Evolutionary conservation across 805 yeast species (phyloP), one percentile per base, ranked within the genome.

Genomic region (Hanseniaspora pseudoguilliermondii): DNA sequence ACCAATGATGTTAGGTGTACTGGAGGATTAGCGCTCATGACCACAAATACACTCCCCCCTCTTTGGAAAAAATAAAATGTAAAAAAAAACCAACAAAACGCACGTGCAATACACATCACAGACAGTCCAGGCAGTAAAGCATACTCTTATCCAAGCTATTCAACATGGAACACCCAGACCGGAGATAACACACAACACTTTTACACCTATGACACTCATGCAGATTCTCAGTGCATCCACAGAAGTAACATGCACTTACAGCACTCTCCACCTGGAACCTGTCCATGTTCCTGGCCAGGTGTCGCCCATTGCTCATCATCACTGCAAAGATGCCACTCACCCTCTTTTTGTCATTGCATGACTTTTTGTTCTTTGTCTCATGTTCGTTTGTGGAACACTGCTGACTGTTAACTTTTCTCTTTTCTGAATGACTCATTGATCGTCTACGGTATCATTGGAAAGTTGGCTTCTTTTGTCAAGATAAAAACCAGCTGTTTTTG

Each of bases 91-190:
- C n/a, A n/a, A n/a, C n/a, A n/a, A n/a, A n/a, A n/a, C n/a, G 25
- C 29, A 27, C 29, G 29, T 27, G 29, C 7, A n/a, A n/a, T n/a
- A n/a, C n/a, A n/a, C n/a, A n/a, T 25, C n/a, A 39, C n/a, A 53
- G 5, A 20, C 56, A 53, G 6, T 53, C 50, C 35, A 53, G 23
- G 39, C 56, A 53, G 13, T 21, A 44, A 2, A 53, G n/a, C 23
- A 7, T 21, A 34, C n/a, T 46, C 11, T 38, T 9, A 21, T 27
- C 39, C 13, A 5, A 11, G 15, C 18, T 15, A 20, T 53, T 42
- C 23, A 44, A 4, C 23, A 53, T 53, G 4, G 56, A 53, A 34
- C 56, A 53, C 4, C 56, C 56, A 11, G 39, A 29, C 15, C 13
- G 18, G 20, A 53, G 20, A 20, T 53, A 48, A 39, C 56, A 53